Base-by-base conservation (phyloP, 441 rosid species). In the Manihot esculenta region DNA sequence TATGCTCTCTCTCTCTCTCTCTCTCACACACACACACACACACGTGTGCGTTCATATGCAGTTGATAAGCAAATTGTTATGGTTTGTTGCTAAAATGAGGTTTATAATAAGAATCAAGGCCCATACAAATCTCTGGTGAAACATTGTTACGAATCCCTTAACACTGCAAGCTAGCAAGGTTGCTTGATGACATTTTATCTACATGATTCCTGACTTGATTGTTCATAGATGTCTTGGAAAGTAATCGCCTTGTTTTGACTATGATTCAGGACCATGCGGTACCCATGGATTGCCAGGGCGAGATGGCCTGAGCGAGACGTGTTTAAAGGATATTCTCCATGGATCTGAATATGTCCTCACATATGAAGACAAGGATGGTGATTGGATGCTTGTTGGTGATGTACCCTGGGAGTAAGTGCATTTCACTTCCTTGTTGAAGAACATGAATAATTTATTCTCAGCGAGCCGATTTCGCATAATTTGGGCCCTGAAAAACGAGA, bases 341-440 rank as follows among this genome's bases (percentile, higher is more conserved):
- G 81, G 84, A 30, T 83, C 87, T 61, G 88, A 86, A 62, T 81
- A 81, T 65, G 88, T 84, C 45, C 83, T 84, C 33, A 81, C 90
- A 1, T 86, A 81, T 35, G 86, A 86, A 72, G 90, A 86, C 62
- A 84, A 79, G 70, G 90, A 86, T 45, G 76, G 69, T 5, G 90
- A 86, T 26, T 86, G 90, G 90, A 84, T 86, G 89, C 89, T 86
- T 5, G 89, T 85, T 44, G 87, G 89, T 3, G 89, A 85, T 70
- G 89, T 86, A 21, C 87, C 89, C 9, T 86, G 90, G 90, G 84
- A 76, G 90, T 86, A 81, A 76, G 85, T 79, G 15, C 64, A 70
- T 35, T 38, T 53, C 76, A 24, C 45, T 55, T 7, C 1, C 42
- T 49, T 38, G 35, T 56, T 65, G 27, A 53, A 53, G 50, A 51